These are phyloP conservation scores for Aspergillus hortae DNA, from an alignment of 2,329 filamentous ascomycete species.

Conservation along the genomic window DNA sequence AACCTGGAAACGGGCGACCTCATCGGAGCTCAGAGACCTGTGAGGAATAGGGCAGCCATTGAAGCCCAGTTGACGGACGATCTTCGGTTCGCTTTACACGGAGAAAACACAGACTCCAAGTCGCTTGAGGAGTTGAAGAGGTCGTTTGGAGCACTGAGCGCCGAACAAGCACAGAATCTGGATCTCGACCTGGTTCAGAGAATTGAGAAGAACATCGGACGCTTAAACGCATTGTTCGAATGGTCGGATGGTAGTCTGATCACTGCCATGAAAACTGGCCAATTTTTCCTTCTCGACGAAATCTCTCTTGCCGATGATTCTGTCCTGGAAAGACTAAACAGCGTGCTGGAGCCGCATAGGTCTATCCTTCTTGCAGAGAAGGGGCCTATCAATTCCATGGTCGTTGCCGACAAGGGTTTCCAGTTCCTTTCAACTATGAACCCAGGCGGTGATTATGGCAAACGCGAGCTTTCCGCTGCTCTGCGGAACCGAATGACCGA, in stretches of 20 bases:
- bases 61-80: conserved; percentile 63
- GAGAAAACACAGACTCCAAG: conserved; percentile 29
- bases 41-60: conserved; percentile 77
- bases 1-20: conserved; percentile 97
- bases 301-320: conserved; percentile 98
- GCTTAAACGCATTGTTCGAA: conserved; percentile 84
- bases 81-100: conserved; percentile 47
- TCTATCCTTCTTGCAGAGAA: conserved; percentile 91
- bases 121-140: conserved; percentile 56
- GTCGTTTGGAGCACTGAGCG: conserved; percentile 55
- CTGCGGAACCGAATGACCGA: conserved; percentile 96
- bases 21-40: conserved; percentile 88
- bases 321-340: conserved; percentile 92
- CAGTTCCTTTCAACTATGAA: conserved; percentile 99
- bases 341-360: conserved; percentile 84
- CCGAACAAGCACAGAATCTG: conserved; percentile 44
- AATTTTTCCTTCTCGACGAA: conserved; percentile 92
- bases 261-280: conserved; percentile 83
- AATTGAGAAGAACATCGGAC: conserved; percentile 50
- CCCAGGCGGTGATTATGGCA: conserved; percentile 95
- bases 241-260: conserved; percentile 95
- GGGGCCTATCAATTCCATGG: conserved; percentile 75
- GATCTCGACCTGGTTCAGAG: conserved; percentile 46
- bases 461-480: conserved; percentile 93
- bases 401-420: conserved; percentile 73